Conservation (phyloP, 768 basidiomycete genomes). For the Naganishia kalamii region DNA sequence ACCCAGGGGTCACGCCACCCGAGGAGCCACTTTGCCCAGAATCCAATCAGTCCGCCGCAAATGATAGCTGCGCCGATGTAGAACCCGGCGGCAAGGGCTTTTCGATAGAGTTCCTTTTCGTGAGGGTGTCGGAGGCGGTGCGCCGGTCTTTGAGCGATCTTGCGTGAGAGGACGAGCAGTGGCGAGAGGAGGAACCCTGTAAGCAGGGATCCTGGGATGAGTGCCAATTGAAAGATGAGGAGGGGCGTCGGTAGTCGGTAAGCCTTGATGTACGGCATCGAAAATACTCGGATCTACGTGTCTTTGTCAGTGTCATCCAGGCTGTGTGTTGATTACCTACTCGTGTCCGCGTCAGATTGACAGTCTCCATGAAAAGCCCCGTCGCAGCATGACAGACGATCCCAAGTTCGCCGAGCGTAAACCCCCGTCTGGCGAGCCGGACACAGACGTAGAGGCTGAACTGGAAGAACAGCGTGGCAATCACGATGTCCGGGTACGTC, state of each 20-base stretch:
- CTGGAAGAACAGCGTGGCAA: constrained; percentile 77
- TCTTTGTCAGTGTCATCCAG: background rate
- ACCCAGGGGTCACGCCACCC: constrained; percentile 74
- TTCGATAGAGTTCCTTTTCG: constrained; percentile 73
- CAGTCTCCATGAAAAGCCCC: constrained; percentile 73
- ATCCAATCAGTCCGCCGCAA: constrained; percentile 73
- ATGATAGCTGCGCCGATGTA: constrained; percentile 70
- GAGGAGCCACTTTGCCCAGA: constrained; percentile 87
- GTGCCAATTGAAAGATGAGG: constrained; percentile 80
- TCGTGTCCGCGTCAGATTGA: constrained; percentile 73
- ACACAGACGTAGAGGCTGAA: constrained; percentile 82
- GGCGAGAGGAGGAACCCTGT: constrained; percentile 94
- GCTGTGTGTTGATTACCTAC: constrained; percentile 51
- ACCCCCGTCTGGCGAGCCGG: constrained; percentile 83
- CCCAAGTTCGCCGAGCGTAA: constrained; percentile 89
- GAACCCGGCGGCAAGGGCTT: constrained; percentile 76
- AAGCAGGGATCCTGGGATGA: constrained; percentile 84
- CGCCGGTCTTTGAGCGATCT: constrained; percentile 78
- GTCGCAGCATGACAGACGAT: constrained; percentile 84
- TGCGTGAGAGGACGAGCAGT: constrained; percentile 79
- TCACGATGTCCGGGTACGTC: constrained; percentile 64
- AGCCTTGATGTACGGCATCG: constrained; percentile 78
- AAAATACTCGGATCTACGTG: constrained; percentile 66
- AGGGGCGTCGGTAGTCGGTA: constrained; percentile 89
- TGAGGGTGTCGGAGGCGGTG: constrained; percentile 70